Percentiles rank a stretch among this genome's conserved stretches.
Conservation (phyloP, 192 early-diverging fungal species). For the Pilobolus umbonatus region DNA sequence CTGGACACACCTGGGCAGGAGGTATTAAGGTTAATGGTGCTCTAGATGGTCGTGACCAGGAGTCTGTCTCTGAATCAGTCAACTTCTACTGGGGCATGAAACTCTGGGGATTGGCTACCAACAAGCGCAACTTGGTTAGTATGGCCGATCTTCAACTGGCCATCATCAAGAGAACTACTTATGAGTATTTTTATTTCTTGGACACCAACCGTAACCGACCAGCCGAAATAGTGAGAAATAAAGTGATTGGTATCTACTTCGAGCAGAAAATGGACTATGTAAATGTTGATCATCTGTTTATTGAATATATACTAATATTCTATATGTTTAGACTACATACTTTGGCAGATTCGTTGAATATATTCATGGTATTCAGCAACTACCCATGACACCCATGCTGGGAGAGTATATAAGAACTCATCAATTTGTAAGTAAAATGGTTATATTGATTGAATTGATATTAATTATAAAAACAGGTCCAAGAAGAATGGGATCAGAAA, state of each 20-base stretch:
- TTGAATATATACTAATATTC: not conserved
- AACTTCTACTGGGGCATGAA: constrained; percentile 38
- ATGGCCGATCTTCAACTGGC: constrained; percentile 26
- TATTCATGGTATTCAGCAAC: constrained; percentile 38
- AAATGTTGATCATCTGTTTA: constrained; percentile 3
- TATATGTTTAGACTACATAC: constrained; percentile 29
- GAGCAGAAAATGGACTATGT: constrained; percentile 38
- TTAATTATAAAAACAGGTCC: constrained; percentile 17
- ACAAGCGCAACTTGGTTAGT: constrained; percentile 9
- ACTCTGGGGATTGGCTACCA: constrained; percentile 32
- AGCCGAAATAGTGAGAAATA: constrained; percentile 23
- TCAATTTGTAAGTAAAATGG: constrained; percentile 24
- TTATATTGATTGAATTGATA: not conserved
- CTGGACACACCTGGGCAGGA: constrained; percentile 63
- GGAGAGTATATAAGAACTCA: constrained; percentile 24
- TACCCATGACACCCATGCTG: constrained; percentile 36
- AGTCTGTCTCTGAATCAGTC: constrained; percentile 33
- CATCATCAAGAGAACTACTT: constrained; percentile 28
- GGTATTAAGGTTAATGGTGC: constrained; percentile 40
- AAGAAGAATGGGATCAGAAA: constrained; percentile 35
- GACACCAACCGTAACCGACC: constrained; percentile 28
- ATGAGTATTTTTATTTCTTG: constrained; percentile 34
- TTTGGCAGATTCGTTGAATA: constrained; percentile 35
- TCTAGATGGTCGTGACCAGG: constrained; percentile 35
- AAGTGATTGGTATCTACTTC: constrained; percentile 34